Evolutionary conservation across 768 basidiomycete species (phyloP), one percentile per base, ranked within the genome.

Genomic region (Termitomyces eurrhizus): DNA sequence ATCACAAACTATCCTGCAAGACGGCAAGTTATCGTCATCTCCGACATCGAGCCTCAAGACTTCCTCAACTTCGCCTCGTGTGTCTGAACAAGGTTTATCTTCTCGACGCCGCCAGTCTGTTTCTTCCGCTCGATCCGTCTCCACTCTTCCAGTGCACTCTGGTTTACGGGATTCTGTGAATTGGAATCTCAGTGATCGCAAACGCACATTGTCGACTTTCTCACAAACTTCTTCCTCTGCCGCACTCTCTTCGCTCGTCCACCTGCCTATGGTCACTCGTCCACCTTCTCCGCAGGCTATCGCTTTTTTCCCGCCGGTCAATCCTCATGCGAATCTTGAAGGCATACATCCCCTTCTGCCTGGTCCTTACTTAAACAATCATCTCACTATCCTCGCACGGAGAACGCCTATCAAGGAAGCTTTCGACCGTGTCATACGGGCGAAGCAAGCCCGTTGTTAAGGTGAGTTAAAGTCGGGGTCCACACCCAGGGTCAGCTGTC

Each of bases 331-430:
- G 26, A 77, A 83, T 57, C 73, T 83, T 21, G 87, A 90, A 68
- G 76, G 73, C 29, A 82, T 88, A 9, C 90, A 92, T 68, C 82
- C 88, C 0, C 77, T 91, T 18, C 78, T 92, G 26, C 90, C 90
- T 0, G 81, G 83, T 3, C 89, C 89, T 45, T 91, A 90, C 68
- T 70, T 89, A 62, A 82, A 77, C 65, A 83, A 86, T 59, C 90
- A 92, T 60, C 75, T 91, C 70, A 88, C 88, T 21, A 81, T 89
- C 51, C 75, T 90, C 36, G 76, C 81, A 18, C 79, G 85, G 70
- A 80, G 86, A 53, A 84, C 80, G 54, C 89, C 90, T 26, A 74
- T 92, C 59, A 78, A 82, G 65, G 90, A 90, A 69, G 84, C 87
- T 26, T 85, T 84, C 66, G 89, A 90, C 60, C 80, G 87, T 55